Evolutionary conservation across 495 filamentous ascomycete species (phyloP), one percentile per base, ranked within the genome.

Genomic region (Tuber borchii): DNA sequence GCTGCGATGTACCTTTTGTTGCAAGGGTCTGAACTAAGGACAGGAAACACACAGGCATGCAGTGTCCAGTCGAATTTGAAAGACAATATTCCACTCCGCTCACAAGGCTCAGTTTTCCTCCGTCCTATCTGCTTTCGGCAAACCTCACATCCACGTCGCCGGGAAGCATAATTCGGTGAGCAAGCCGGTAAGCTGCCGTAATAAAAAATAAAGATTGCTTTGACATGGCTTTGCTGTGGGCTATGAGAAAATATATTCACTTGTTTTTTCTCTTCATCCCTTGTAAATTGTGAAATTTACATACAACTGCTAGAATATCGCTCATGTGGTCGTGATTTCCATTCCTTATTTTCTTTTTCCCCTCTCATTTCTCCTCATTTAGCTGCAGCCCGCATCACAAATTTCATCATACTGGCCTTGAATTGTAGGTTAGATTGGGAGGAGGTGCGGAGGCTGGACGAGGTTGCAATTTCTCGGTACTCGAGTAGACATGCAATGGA

Each of bases 321-420:
- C 76, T 79, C 44, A 73, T 79, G 78, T 71, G 75, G 77, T 79
- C 72, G 37, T 75, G 20, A 68, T 75, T 71, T 71, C 42, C 48
- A 42, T 75, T 71, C 44, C 75, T 73, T 71, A 61, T 71, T 77
- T 78, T 76, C 73, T 71, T 73, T 45, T 51, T 51, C 76, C 77
- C 61, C 51, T 73, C 77, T 34, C 56, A 34, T 65, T 65, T 65
- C 26, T 65, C 56, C 56, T 34, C 74, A 75, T 79, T 75, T 65
- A 44, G 70, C 77, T 79, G 77, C 77, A 73, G 74, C 61, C 51
- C 72, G 73, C 78, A 79, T 73, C 72, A 69, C 78, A 75, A 79
- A 75, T 72, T 75, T 72, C 40, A 19, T 79, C 72, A 61, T 70
- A 72, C 71, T 77, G 69, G 69, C 71, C 61, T 22, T 43, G 71